A percentile compares a stretch with the other conserved stretches of the same genome.
Evolutionary conservation across 2,329 filamentous ascomycete genomes (phyloP).

Genomic region (Cephalotrichum gorgonifer): DNA sequence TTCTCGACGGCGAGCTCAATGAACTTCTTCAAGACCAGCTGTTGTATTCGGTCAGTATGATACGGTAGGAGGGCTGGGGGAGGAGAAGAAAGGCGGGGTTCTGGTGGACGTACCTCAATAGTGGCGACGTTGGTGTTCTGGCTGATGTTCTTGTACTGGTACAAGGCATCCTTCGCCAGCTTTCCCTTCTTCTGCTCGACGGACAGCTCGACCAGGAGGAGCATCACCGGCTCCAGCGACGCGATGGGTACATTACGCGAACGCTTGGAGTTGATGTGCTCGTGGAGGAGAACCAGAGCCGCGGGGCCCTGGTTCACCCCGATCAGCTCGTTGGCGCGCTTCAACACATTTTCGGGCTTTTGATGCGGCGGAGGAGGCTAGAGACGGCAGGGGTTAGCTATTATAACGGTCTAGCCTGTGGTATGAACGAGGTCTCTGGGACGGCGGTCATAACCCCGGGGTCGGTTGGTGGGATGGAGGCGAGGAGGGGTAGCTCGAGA

Average conservation of each 20-base stretch:
- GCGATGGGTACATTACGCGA: conserved; percentile 95
- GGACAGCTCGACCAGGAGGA: conserved; percentile 91
- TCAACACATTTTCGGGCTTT: conserved; percentile 98
- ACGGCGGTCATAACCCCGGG: too few relatives aligned
- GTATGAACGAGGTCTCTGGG: too few relatives aligned
- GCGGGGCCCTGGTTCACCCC: conserved; percentile 89
- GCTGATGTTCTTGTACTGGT: conserved; percentile 99
- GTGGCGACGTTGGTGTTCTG: conserved; percentile 98
- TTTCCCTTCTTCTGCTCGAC: conserved; percentile 98
- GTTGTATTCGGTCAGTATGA: conserved; percentile 9
- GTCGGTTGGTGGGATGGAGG: conserved; percentile 10
- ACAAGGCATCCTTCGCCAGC: conserved; percentile 94
- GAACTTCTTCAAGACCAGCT: conserved; percentile 93
- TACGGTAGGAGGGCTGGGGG: background rate
- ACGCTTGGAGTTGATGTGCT: conserved; percentile 97
- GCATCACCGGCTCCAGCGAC: conserved; percentile 95
- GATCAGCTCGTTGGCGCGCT: conserved; percentile 97
- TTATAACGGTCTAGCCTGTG: too few relatives aligned
- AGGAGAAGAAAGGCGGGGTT: background rate
- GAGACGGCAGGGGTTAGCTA: conserved; percentile 5
- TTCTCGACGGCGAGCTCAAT: conserved; percentile 95
- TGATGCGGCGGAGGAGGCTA: conserved; percentile 93
- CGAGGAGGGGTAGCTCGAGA: background rate
- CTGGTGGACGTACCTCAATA: conserved; percentile 60
- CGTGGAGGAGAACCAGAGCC: conserved; percentile 88